phyloP scores from a whole-genome alignment of 2,329 filamentous ascomycete species.

The Monilinia fructigena region DNA sequence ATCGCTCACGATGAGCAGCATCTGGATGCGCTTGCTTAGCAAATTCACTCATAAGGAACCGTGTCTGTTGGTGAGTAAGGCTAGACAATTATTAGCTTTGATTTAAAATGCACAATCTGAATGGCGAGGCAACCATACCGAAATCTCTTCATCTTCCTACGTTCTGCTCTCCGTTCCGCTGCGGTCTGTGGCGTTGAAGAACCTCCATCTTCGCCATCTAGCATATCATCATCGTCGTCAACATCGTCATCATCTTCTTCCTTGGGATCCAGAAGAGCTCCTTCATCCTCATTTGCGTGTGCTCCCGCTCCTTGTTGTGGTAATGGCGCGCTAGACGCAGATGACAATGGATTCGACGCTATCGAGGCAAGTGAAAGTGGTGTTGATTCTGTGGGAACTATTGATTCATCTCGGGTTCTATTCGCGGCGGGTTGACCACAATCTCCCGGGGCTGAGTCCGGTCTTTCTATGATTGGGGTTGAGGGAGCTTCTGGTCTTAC shows the following conservation, averaged over 20 bases:
- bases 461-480: conserved; percentile 34
- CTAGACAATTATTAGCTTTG: conserved; percentile 50
- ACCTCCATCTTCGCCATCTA: conserved; percentile 47
- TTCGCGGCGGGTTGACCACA: conserved; percentile 36
- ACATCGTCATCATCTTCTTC: conserved; percentile 40
- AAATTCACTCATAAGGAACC: conserved; percentile 96
- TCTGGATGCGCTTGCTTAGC: conserved; percentile 92
- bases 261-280: conserved; percentile 42
- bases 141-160: conserved; percentile 75
- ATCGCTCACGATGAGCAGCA: conserved; percentile 80
- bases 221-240: conserved; percentile 57
- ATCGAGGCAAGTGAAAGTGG: conserved; percentile 42
- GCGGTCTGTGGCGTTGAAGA: conserved; percentile 48
- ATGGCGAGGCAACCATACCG: conserved; percentile 51
- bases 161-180: conserved; percentile 56
- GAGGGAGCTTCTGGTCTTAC: conserved; percentile 33
- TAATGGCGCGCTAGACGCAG: conserved; percentile 43
- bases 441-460: conserved; percentile 38
- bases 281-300: conserved; percentile 47
- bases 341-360: conserved; percentile 45
- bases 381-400: conserved; percentile 44
- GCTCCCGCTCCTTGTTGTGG: conserved; percentile 42
- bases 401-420: conserved; percentile 43
- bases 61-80: conserved; percentile 94
- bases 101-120: conserved; percentile 17